phyloP scores from a whole-genome alignment of 1,284 basidiomycete genomes.

The Cutaneotrichosporon mucoides region DNA sequence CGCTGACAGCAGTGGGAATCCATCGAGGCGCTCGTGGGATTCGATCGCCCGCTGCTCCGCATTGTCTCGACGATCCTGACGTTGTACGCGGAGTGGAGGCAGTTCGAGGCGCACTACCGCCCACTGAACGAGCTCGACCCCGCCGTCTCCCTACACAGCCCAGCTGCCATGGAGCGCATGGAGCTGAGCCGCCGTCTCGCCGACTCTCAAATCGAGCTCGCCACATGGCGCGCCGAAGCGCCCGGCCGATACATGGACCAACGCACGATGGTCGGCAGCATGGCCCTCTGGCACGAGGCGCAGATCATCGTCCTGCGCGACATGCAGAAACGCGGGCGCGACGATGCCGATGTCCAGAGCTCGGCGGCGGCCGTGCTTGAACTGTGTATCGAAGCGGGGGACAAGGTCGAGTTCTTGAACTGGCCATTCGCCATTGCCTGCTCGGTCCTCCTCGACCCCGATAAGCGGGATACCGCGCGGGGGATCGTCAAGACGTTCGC shows the following conservation, averaged over 20 bases:
- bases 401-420: constrained; percentile 45
- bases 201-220: constrained; percentile 18
- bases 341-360: constrained; percentile 28
- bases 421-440: constrained; percentile 38
- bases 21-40: constrained; percentile 29
- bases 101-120: constrained; percentile 20
- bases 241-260: constrained; percentile 18
- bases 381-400: constrained; percentile 33
- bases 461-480: constrained; percentile 25
- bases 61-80: constrained; percentile 17
- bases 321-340: constrained; percentile 22
- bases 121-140: constrained; percentile 18
- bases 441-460: constrained; percentile 22
- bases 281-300: constrained; percentile 38
- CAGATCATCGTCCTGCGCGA: constrained; percentile 33
- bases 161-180: constrained; percentile 17
- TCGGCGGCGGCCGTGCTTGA: constrained; percentile 31
- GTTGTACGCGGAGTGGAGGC: constrained; percentile 15
- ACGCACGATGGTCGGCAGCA: constrained; percentile 29
- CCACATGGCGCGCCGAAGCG: constrained; percentile 21
- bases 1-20: constrained; percentile 26
- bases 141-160: constrained; percentile 14
- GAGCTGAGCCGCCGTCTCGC: constrained; percentile 15
- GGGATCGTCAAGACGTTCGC: constrained; percentile 35
- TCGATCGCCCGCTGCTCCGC: constrained; percentile 27